Conservation (phyloP, 1,284 basidiomycete species). For the Lentinula novae-zelandiae region DNA sequence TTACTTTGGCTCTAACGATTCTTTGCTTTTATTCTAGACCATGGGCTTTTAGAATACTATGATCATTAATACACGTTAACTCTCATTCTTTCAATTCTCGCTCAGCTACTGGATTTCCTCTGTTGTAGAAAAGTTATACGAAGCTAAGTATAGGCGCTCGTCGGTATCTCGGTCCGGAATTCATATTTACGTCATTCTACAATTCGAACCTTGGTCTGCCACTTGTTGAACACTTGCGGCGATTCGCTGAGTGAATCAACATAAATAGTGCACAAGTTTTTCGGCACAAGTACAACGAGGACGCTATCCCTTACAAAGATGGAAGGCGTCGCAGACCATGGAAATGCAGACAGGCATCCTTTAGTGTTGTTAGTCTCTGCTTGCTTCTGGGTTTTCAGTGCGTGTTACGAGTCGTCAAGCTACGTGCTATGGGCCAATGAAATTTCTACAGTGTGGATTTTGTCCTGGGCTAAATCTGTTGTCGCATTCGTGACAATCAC, state of each 20-base stretch:
- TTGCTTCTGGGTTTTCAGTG: slow-evolving; percentile 79
- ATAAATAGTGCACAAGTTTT: too few relatives aligned
- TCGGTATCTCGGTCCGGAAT: too few relatives aligned
- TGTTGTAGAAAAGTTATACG: too few relatives aligned
- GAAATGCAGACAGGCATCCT: slow-evolving; percentile 40
- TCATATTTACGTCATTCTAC: too few relatives aligned
- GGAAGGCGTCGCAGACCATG: not conserved
- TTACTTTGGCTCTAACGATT: slow-evolving; percentile 31
- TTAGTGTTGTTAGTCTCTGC: slow-evolving; percentile 77
- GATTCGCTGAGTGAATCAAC: too few relatives aligned
- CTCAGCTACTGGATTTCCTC: not conserved
- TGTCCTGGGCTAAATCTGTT: slow-evolving; percentile 71
- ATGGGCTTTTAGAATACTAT: slow-evolving; percentile 19
- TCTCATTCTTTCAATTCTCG: not conserved
- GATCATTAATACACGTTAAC: not conserved
- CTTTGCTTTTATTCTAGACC: slow-evolving; percentile 38
- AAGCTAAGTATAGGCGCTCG: too few relatives aligned
- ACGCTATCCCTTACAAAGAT: not conserved
- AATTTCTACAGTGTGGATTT: slow-evolving; percentile 61
- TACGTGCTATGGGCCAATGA: slow-evolving; percentile 6
- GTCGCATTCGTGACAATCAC: slow-evolving; percentile 79
- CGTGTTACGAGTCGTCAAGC: slow-evolving; percentile 26
- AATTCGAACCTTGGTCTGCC: too few relatives aligned
- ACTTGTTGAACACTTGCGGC: too few relatives aligned
- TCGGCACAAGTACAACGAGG: too few relatives aligned